A percentile compares a stretch with the other conserved stretches of the same genome.
phyloP scores from a whole-genome alignment of 495 filamentous ascomycete genomes.

The Penicillium cataractarum region DNA sequence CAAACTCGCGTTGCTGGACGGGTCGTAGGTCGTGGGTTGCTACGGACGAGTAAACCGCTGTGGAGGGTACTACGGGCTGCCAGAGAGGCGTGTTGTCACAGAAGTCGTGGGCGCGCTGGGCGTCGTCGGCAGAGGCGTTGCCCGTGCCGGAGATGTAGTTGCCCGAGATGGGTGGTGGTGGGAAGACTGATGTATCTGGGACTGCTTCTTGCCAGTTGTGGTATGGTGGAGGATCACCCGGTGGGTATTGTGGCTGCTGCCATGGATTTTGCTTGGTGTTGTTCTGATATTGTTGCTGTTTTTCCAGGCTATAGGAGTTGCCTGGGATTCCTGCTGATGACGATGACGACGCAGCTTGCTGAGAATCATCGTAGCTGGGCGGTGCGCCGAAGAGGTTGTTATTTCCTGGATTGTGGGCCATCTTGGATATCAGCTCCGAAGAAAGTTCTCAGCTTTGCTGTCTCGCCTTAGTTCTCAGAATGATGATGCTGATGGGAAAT shows the following conservation, averaged over 20 bases:
- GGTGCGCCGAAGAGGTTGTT: slow-evolving; percentile 30
- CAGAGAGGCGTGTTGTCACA: slow-evolving; percentile 66
- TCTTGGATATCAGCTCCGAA: neutral
- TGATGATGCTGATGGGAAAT: slow-evolving; percentile 1
- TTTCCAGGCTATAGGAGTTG: slow-evolving; percentile 5
- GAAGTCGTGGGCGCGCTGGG: slow-evolving; percentile 74
- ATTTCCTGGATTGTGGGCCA: neutral
- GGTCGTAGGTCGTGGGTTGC: slow-evolving; percentile 48
- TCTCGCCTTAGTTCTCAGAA: too few relatives aligned
- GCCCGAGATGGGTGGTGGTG: slow-evolving; percentile 76
- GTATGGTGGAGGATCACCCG: slow-evolving; percentile 56
- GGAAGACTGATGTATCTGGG: slow-evolving; percentile 78
- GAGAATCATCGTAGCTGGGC: slow-evolving; percentile 37
- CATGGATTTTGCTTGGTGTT: neutral
- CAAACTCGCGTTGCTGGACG: slow-evolving; percentile 50
- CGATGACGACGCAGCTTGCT: slow-evolving; percentile 8
- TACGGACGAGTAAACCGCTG: slow-evolving; percentile 43
- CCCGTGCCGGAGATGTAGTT: slow-evolving; percentile 68
- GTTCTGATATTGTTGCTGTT: slow-evolving; percentile 6
- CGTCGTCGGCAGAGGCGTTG: slow-evolving; percentile 72
- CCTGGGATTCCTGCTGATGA: slow-evolving; percentile 1
- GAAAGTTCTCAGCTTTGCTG: too few relatives aligned
- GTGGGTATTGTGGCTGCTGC: neutral
- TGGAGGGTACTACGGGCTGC: slow-evolving; percentile 52
- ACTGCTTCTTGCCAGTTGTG: slow-evolving; percentile 82